Percentiles rank a stretch among this genome's conserved stretches.
phyloP scores from a whole-genome alignment of 148 eudicot species.

The Amaranthus palmeri region DNA sequence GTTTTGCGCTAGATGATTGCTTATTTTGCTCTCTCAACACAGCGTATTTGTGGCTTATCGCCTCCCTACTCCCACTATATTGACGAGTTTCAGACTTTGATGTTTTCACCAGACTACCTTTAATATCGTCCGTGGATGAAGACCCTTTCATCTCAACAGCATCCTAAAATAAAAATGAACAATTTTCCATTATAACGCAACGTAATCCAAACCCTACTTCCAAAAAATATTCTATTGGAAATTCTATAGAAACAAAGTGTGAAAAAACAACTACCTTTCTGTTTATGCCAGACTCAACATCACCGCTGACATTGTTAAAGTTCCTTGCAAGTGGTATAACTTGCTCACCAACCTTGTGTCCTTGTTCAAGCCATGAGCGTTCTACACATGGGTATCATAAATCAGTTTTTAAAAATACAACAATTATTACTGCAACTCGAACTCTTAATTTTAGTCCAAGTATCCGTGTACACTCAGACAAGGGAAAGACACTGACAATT shows the following conservation, averaged over 20 bases:
- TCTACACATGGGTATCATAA: conserved; percentile 35
- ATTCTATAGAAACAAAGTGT: too few species aligned
- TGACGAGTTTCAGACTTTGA: conserved; percentile 45
- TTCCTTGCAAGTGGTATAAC: conserved; percentile 84
- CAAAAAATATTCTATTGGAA: too few species aligned
- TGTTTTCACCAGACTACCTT: conserved; percentile 42
- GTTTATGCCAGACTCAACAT: conserved; percentile 56
- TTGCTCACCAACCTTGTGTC: conserved; percentile 78
- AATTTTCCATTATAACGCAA: not conserved
- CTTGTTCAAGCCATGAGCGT: conserved; percentile 86
- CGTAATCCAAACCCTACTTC: not conserved
- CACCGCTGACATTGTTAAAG: conserved; percentile 51
- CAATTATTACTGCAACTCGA: not conserved
- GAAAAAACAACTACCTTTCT: conserved; percentile 36
- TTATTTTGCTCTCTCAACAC: conserved; percentile 65
- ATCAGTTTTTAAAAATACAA: not conserved
- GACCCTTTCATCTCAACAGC: conserved; percentile 48
- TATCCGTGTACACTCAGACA: too few species aligned
- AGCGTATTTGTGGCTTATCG: conserved; percentile 71
- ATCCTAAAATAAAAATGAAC: conserved; percentile 31
- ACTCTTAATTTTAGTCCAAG: too few species aligned
- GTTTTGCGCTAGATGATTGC: conserved; percentile 36
- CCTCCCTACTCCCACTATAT: conserved; percentile 57
- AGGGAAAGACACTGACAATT: too few species aligned
- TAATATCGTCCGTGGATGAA: conserved; percentile 27